Evolutionary conservation across 73 alveolate species (phyloP), one percentile per base, ranked within the genome.

Genomic region (Blepharisma japonicum): DNA sequence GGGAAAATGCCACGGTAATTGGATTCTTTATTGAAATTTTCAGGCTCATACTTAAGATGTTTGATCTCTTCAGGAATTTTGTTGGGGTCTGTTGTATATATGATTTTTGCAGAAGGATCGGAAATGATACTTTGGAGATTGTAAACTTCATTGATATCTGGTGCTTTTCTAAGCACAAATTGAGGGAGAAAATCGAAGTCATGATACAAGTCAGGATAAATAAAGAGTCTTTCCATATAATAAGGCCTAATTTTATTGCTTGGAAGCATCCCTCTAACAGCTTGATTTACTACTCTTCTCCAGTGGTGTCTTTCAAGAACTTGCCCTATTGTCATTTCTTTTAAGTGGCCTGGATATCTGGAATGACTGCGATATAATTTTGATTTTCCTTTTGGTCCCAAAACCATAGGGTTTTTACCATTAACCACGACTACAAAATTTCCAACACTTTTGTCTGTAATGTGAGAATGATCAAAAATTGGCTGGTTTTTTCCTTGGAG

Each of bases 211-310:
- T 70, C 80, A n/a, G 80, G 80, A 5, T 45, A 70, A 39, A 70
- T 18, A 70, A n/a, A 25, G 14, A 70, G 61, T 5, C 80, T 70
- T 70, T 70, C 6, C 80, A 70, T 45, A 45, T 70, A 70, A 9
- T 45, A 2, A 2, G n/a, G 32, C 66, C 90, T 80, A 32, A 79
- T 18, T 0, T 46, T 74, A 32, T 85, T 88, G 20, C 45, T 80
- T 0, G 95, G 90, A 32, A 88, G 81, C 95, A 88, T 88, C 0
- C 95, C 95, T 68, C 81, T 51, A 23, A 88, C 80, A 9, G 89
- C 88, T 56, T 88, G 82, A 25, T 66, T 38, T 7, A 88, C 79
- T 38, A 81, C 50, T 49, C 68, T 23, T 32, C 77, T 56, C 9
- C 91, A 89, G 39, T 45, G n/a, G 45, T 79, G 77, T 61, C 80